A percentile compares a stretch with the other conserved stretches of the same genome.
Conservation (phyloP, 176 grass and related monocot species). For the Lolium perenne region DNA sequence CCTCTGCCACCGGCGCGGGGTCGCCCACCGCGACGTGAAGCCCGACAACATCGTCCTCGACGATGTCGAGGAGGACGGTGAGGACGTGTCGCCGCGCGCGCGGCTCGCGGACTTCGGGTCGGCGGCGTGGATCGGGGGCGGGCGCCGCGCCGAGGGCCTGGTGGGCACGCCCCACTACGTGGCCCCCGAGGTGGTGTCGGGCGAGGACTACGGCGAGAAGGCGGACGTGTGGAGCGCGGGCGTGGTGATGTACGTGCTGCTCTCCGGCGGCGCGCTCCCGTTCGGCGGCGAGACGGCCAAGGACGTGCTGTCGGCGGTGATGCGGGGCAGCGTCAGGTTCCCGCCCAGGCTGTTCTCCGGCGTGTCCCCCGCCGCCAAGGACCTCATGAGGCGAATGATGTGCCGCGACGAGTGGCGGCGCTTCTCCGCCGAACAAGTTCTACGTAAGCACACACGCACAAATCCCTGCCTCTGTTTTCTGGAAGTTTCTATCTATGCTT, state of each 20-base stretch:
- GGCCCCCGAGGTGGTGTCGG: conserved; percentile 75
- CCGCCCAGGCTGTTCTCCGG: conserved; percentile 60
- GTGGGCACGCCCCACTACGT: conserved; percentile 87
- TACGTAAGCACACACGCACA: conserved; percentile 47
- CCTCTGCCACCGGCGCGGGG: conserved; percentile 70
- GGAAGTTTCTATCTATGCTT: background rate
- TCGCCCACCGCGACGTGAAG: conserved; percentile 81
- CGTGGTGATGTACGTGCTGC: conserved; percentile 85
- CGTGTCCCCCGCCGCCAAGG: conserved; percentile 73
- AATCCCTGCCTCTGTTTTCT: background rate
- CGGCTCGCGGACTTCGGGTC: conserved; percentile 85
- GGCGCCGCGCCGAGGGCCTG: conserved; percentile 61
- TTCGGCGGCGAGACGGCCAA: conserved; percentile 69
- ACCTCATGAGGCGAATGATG: conserved; percentile 82
- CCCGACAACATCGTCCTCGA: conserved; percentile 85
- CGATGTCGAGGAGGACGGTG: background rate
- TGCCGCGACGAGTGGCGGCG: conserved; percentile 65
- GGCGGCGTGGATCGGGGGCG: conserved; percentile 60
- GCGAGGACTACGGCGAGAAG: conserved; percentile 81
- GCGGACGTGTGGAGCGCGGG: conserved; percentile 88
- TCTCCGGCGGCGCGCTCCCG: conserved; percentile 75
- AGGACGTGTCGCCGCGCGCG: conserved; percentile 6
- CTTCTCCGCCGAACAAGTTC: conserved; percentile 86
- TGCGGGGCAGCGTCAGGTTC: conserved; percentile 61
- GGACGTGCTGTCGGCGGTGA: conserved; percentile 69